A percentile compares a stretch with the other conserved stretches of the same genome.
Evolutionary conservation across 805 yeast genomes (phyloP).

Genomic region (Saccharomycopsis fermentans): DNA sequence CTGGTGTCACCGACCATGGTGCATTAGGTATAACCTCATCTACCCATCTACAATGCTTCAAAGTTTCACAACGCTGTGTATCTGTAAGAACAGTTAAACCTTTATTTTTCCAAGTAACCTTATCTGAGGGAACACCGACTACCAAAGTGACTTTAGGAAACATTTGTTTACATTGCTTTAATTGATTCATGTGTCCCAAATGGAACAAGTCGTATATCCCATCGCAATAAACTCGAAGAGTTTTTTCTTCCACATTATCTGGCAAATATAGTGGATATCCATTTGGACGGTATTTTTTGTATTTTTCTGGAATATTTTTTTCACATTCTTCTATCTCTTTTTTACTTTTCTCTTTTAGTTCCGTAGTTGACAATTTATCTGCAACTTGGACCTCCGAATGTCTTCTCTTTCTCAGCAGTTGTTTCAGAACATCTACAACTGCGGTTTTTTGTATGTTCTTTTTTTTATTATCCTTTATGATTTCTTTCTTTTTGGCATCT

Average conservation of each 20-base stretch:
- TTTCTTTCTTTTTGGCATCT: background rate
- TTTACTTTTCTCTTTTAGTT: background rate
- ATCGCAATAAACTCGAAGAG: conserved; percentile 93
- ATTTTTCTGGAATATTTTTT: conserved; percentile 54
- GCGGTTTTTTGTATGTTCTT: background rate
- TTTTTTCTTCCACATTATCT: conserved; percentile 55
- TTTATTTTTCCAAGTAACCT: conserved; percentile 82
- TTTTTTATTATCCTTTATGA: background rate
- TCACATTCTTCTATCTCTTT: conserved; percentile 48
- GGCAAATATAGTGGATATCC: conserved; percentile 78
- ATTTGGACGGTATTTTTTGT: conserved; percentile 65
- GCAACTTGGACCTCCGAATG: conserved; percentile 2
- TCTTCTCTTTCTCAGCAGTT: conserved; percentile 6
- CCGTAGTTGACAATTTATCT: background rate
- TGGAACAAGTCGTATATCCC: conserved; percentile 97
- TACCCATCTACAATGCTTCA: conserved; percentile 92
- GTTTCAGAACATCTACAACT: background rate
- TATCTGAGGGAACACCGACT: conserved; percentile 86
- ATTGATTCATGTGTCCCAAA: conserved; percentile 94
- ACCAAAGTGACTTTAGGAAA: conserved; percentile 77
- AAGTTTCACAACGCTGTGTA: conserved; percentile 80
- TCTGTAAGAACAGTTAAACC: conserved; percentile 90
- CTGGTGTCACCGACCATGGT: conserved; percentile 90
- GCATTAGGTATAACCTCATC: conserved; percentile 93
- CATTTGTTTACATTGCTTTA: conserved; percentile 93